Conservation (phyloP, 2,329 filamentous ascomycete genomes). For the Aspergillus sp. region DNA sequence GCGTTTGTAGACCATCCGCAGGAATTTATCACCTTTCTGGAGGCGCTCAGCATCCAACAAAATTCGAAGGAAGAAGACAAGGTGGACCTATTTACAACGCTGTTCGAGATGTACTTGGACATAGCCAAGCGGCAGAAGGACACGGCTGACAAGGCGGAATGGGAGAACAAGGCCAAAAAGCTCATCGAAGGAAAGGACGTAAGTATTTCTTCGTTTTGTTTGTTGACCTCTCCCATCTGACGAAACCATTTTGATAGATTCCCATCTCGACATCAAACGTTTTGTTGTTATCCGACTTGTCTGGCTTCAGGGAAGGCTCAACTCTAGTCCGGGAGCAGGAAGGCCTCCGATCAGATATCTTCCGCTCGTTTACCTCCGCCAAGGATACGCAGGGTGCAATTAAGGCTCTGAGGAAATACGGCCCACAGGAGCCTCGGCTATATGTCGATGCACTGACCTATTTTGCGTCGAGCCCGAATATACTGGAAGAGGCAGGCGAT, state of each 20-base stretch:
- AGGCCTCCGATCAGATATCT: slow-evolving; percentile 86
- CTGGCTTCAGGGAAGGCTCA: slow-evolving; percentile 81
- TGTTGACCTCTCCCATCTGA: slow-evolving; percentile 3
- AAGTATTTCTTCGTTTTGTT: slow-evolving; percentile 5
- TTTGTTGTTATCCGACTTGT: slow-evolving; percentile 81
- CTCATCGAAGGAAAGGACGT: slow-evolving; percentile 74
- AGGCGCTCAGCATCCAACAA: slow-evolving; percentile 70
- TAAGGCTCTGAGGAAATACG: slow-evolving; percentile 83
- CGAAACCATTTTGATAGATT: slow-evolving; percentile 29
- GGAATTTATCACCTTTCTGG: slow-evolving; percentile 85
- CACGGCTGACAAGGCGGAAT: slow-evolving; percentile 58
- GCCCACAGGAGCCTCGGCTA: slow-evolving; percentile 78
- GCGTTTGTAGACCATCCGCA: slow-evolving; percentile 91
- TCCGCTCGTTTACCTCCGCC: slow-evolving; percentile 87
- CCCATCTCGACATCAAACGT: slow-evolving; percentile 94
- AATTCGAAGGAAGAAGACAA: slow-evolving; percentile 65
- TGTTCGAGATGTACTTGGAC: slow-evolving; percentile 97
- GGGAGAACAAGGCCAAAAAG: slow-evolving; percentile 84
- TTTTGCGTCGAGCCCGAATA: slow-evolving; percentile 73
- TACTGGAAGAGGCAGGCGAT: slow-evolving; percentile 78
- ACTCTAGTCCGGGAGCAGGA: slow-evolving; percentile 90
- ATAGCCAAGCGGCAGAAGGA: slow-evolving; percentile 71
- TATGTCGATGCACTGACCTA: slow-evolving; percentile 91
- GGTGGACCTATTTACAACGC: slow-evolving; percentile 80
- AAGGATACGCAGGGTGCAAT: slow-evolving; percentile 88